Evolutionary conservation across 2,329 filamentous ascomycete genomes (phyloP).

Genomic region (Thermothelomyces thermophilus): DNA sequence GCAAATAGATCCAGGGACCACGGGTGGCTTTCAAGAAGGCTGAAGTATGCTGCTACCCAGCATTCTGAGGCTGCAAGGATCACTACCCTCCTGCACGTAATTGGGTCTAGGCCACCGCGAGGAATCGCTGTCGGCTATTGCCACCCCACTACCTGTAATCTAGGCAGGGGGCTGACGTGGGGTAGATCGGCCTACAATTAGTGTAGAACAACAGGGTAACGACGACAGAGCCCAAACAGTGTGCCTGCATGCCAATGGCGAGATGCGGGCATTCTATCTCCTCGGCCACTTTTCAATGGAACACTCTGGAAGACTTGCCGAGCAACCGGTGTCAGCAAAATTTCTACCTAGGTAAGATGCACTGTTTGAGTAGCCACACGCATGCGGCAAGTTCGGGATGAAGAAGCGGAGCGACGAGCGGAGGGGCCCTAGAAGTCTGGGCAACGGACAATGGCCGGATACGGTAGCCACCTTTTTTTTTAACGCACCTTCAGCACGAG

Average conservation of each 20-base stretch:
- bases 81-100: too few relatives aligned
- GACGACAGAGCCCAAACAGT: not conserved
- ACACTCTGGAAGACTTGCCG: slow-evolving; percentile 9
- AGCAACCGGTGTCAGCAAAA: slow-evolving; percentile 10
- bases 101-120: slow-evolving; percentile 7
- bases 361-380: not conserved
- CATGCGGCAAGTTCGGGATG: slow-evolving; percentile 8
- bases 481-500: too few relatives aligned
- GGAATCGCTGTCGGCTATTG: not conserved
- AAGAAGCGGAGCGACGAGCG: not conserved
- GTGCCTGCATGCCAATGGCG: not conserved
- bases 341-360: not conserved
- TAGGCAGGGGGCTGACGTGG: slow-evolving; percentile 5
- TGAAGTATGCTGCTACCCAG: too few relatives aligned
- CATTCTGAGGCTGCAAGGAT: too few relatives aligned
- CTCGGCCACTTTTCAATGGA: slow-evolving; percentile 2
- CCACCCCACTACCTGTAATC: not conserved
- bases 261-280: not conserved
- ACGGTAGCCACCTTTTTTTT: too few relatives aligned
- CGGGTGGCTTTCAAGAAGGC: too few relatives aligned
- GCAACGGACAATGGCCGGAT: too few relatives aligned
- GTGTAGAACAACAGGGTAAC: not conserved
- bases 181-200: not conserved
- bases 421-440: too few relatives aligned
- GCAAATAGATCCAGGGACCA: too few relatives aligned